These are phyloP conservation scores for Triglochin maritima DNA, from an alignment of 106 monocot genomes.

Conservation along the genomic window DNA sequence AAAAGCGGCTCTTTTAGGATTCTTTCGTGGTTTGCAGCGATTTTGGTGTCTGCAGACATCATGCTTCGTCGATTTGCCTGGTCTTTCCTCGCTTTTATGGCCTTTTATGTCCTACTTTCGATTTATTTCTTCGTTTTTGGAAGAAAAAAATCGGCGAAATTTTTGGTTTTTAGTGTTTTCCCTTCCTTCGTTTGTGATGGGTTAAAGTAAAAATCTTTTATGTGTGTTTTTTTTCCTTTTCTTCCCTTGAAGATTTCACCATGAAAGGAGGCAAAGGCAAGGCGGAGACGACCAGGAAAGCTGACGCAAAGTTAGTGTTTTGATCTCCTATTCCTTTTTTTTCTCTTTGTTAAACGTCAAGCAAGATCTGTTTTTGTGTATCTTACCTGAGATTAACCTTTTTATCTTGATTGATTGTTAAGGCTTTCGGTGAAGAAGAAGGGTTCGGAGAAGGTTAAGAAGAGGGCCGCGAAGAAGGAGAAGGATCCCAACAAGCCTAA, in stretches of 20 bases:
- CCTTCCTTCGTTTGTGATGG: no score
- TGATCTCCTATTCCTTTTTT: not conserved
- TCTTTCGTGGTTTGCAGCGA: no score
- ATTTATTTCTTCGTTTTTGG: no score
- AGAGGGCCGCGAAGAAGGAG: conserved; percentile 16
- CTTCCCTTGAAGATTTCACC: conserved; percentile 9
- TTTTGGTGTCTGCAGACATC: no score
- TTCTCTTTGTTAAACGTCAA: no score
- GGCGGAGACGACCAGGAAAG: conserved; percentile 35
- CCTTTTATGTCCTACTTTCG: no score
- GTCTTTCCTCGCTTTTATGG: no score
- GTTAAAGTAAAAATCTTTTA: conserved; percentile 1
- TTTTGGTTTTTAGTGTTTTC: no score
- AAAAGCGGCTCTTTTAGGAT: no score
- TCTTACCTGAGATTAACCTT: not conserved
- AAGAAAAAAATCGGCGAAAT: no score
- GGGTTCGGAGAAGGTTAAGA: conserved; percentile 7
- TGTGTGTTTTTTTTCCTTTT: not conserved
- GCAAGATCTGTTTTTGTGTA: no score
- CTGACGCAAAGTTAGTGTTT: conserved; percentile 23
- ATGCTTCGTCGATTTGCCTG: no score
- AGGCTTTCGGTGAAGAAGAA: conserved; percentile 56
- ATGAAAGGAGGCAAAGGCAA: conserved; percentile 45
- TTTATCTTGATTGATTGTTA: not conserved
- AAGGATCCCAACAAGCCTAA: conserved; percentile 43